These are phyloP conservation scores for Russula compacta DNA, from an alignment of 768 basidiomycete species.

Conservation along the genomic window DNA sequence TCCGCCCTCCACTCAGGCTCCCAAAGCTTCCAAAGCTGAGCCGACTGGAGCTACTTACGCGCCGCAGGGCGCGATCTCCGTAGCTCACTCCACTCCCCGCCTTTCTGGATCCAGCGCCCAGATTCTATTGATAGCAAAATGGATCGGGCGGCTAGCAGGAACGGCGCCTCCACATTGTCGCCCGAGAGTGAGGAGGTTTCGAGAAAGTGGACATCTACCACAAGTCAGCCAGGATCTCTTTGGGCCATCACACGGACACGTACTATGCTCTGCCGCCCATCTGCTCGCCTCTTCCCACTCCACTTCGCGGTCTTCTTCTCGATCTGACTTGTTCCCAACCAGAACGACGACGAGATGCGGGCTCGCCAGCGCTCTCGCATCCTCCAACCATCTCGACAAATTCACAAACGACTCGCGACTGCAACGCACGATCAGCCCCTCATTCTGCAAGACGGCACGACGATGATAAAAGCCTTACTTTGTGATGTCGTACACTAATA, in stretches of 20 bases:
- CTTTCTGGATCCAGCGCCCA: constrained; percentile 88
- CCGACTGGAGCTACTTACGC: constrained; percentile 86
- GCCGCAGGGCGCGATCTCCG: constrained; percentile 84
- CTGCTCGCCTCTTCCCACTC: constrained; percentile 91
- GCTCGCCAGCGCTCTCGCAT: constrained; percentile 87
- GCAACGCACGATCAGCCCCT: constrained; percentile 18
- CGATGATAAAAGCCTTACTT: constrained; percentile 40
- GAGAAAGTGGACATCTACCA: constrained; percentile 80
- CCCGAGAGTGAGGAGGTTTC: constrained; percentile 89
- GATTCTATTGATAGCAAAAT: constrained; percentile 89
- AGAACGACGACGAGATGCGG: constrained; percentile 84
- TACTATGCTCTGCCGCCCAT: constrained; percentile 96
- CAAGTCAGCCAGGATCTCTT: background rate
- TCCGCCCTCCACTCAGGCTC: constrained; percentile 61
- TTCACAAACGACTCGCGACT: constrained; percentile 85
- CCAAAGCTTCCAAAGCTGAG: constrained; percentile 85
- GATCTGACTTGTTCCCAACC: constrained; percentile 93
- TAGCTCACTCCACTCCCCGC: constrained; percentile 94
- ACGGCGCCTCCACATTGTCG: constrained; percentile 91
- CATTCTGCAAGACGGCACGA: background rate
- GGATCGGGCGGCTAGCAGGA: constrained; percentile 76
- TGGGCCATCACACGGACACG: constrained; percentile 16
- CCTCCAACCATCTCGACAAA: constrained; percentile 82
- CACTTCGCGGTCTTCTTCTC: constrained; percentile 90
- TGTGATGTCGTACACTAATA: constrained; percentile 91